Percentiles rank a stretch among this genome's conserved stretches.
Conservation (phyloP, 2,329 filamentous ascomycete genomes). For the Chaetomiaceae sp. region DNA sequence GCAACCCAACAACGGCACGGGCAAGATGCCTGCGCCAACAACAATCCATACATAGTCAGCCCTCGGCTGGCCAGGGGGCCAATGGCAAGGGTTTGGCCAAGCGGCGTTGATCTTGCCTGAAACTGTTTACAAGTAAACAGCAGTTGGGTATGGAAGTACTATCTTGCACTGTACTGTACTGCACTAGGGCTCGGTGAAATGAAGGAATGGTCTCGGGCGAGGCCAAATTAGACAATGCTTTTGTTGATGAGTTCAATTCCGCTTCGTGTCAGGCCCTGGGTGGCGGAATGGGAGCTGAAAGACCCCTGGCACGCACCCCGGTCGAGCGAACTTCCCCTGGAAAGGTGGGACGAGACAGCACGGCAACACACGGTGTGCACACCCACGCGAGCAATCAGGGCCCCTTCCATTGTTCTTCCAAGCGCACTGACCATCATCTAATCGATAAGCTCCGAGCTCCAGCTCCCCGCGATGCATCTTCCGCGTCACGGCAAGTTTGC, state of each 20-base stretch:
- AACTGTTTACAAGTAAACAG: background rate
- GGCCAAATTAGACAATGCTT: too few relatives aligned
- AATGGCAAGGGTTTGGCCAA: slow-evolving; percentile 6
- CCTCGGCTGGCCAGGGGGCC: background rate
- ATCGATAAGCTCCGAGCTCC: slow-evolving; percentile 9
- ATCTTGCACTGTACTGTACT: too few relatives aligned
- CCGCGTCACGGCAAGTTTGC: slow-evolving; percentile 28
- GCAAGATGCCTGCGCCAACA: slow-evolving; percentile 1
- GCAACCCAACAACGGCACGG: slow-evolving; percentile 9
- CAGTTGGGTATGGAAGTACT: too few relatives aligned
- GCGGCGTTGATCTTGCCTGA: slow-evolving; percentile 12
- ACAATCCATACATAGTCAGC: too few relatives aligned
- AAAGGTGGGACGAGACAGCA: background rate
- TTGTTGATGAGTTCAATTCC: too few relatives aligned
- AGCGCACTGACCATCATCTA: slow-evolving; percentile 19
- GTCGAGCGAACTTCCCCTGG: background rate
- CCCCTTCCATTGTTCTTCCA: background rate
- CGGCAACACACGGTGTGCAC: too few relatives aligned
- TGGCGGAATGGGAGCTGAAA: background rate
- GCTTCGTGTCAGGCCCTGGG: too few relatives aligned
- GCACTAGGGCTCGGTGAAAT: too few relatives aligned
- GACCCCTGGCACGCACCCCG: background rate
- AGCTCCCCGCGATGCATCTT: slow-evolving; percentile 19
- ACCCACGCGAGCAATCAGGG: background rate
- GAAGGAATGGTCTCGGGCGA: too few relatives aligned